Conservation (phyloP, 768 basidiomycete species). For the Leucocoprinus leucothites region DNA sequence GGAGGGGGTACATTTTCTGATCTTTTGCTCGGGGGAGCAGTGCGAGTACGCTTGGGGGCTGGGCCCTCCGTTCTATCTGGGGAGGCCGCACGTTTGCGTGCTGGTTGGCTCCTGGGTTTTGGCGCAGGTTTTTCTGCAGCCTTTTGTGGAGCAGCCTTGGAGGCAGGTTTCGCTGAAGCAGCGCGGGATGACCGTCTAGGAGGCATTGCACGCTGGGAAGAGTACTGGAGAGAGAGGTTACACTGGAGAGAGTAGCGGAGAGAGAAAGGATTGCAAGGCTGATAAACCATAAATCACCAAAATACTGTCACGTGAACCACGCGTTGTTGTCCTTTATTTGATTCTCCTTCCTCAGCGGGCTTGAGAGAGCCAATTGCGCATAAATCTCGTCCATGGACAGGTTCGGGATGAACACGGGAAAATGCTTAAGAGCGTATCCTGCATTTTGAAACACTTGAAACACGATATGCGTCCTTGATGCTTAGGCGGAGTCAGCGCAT, state of each 20-base stretch:
- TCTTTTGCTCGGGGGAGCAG: constrained; percentile 32
- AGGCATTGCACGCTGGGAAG: constrained; percentile 27
- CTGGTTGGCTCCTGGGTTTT: constrained; percentile 30
- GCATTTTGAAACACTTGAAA: no score
- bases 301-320: constrained; percentile 33
- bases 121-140: constrained; percentile 23
- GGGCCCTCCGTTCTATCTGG: constrained; percentile 40
- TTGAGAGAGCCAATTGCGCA: not conserved
- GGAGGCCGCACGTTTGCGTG: constrained; percentile 52
- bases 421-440: no score
- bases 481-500: no score
- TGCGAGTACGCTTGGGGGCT: constrained; percentile 48
- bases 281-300: constrained; percentile 11
- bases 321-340: constrained; percentile 29
- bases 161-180: constrained; percentile 39
- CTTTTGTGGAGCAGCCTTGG: constrained; percentile 27
- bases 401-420: no score
- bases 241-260: constrained; percentile 16
- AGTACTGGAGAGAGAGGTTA: constrained; percentile 6
- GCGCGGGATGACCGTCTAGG: constrained; percentile 54
- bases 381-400: not conserved
- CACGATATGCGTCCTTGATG: no score
- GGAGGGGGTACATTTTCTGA: constrained; percentile 38
- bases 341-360: constrained; percentile 15
- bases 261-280: constrained; percentile 12